Conservation (phyloP, 495 filamentous ascomycete genomes). For the Podospora anserina region DNA sequence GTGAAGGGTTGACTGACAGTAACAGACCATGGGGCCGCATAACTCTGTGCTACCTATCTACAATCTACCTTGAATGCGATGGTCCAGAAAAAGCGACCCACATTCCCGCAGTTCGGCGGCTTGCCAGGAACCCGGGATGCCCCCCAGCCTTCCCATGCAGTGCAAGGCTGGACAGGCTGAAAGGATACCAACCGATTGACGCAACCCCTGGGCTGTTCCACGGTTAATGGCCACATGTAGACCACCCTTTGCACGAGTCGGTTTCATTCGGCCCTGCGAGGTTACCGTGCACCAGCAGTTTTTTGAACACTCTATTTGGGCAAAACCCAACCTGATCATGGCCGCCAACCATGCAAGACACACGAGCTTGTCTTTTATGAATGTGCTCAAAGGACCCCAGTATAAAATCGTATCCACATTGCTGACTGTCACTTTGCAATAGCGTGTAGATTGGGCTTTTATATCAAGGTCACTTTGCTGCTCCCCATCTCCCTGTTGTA, state of each 20-base stretch:
- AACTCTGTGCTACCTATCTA: background rate
- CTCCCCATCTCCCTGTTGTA: background rate
- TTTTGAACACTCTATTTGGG: background rate
- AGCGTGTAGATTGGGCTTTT: background rate
- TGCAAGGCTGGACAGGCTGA: conserved; percentile 7
- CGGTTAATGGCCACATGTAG: background rate
- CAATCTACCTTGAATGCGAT: background rate
- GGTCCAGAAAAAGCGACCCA: conserved; percentile 1
- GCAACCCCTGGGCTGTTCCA: conserved; percentile 3
- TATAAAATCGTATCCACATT: background rate
- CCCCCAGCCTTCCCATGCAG: conserved; percentile 11
- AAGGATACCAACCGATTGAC: conserved; percentile 4
- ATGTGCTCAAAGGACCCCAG: background rate
- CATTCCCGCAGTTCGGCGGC: conserved; percentile 18
- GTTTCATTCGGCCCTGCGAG: background rate
- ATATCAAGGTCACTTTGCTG: background rate
- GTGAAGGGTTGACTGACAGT: conserved; percentile 9
- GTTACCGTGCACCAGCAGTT: background rate
- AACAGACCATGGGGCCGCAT: background rate
- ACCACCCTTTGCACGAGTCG: background rate
- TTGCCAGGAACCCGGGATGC: conserved; percentile 31
- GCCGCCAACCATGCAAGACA: background rate
- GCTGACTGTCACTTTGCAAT: background rate
- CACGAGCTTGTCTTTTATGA: background rate
- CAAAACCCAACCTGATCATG: background rate